These are phyloP conservation scores for Ehretia macrophylla DNA, from an alignment of 257 asterid species.

Conservation along the genomic window DNA sequence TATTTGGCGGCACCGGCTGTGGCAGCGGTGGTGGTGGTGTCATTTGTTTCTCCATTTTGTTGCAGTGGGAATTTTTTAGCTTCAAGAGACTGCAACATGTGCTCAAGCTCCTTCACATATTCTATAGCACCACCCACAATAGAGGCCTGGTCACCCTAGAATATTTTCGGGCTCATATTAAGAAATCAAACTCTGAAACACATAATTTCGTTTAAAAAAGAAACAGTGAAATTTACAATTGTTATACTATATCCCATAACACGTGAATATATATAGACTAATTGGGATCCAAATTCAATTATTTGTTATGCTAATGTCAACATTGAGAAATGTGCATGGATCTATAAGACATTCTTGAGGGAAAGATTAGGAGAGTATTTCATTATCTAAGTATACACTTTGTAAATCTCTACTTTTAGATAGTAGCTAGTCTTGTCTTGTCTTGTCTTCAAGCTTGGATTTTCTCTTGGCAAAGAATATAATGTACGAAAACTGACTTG, in stretches of 20 bases:
- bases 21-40: constrained; percentile 4
- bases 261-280: neutral
- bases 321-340: neutral
- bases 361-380: too few relatives aligned
- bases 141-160: constrained; percentile 95
- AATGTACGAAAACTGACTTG: neutral
- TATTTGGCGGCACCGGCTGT: neutral
- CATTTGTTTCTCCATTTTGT: constrained; percentile 18
- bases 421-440: neutral
- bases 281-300: neutral
- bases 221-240: too few relatives aligned
- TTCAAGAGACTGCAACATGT: constrained; percentile 79
- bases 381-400: too few relatives aligned
- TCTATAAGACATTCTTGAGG: neutral
- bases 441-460: neutral
- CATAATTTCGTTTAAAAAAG: too few relatives aligned
- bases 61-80: constrained; percentile 46
- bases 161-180: neutral
- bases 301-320: neutral
- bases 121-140: constrained; percentile 96
- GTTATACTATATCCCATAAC: neutral
- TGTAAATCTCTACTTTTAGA: too few relatives aligned
- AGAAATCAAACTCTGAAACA: neutral
- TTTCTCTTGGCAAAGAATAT: neutral
- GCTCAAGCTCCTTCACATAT: constrained; percentile 91